Evolutionary conservation across 2,329 filamentous ascomycete species (phyloP).

Genomic region (Cercospora sesami): DNA sequence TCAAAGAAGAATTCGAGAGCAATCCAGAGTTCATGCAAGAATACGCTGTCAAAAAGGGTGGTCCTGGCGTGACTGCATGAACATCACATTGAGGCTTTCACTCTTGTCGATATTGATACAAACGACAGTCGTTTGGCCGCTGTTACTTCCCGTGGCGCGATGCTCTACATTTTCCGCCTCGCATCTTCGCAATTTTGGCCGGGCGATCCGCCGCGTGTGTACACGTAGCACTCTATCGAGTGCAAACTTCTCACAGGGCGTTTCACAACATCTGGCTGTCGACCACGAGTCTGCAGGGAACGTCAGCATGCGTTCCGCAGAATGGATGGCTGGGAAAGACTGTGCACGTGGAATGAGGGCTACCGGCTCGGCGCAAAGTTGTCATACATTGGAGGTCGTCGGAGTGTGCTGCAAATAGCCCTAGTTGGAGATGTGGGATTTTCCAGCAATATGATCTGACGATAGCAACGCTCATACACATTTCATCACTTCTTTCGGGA

Average conservation of each 20-base stretch:
- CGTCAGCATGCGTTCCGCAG: background rate
- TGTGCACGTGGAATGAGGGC: background rate
- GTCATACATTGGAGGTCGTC: background rate
- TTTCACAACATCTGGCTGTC: background rate
- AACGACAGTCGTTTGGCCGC: background rate
- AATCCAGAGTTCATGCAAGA: slow-evolving; percentile 79
- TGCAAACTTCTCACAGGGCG: background rate
- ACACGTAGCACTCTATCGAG: background rate
- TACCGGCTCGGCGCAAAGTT: background rate
- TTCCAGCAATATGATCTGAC: background rate
- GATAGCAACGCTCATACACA: background rate
- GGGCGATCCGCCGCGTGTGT: background rate
- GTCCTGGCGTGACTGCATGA: slow-evolving; percentile 9
- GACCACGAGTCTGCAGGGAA: background rate
- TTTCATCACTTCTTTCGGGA: background rate
- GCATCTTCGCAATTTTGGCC: background rate
- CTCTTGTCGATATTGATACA: background rate
- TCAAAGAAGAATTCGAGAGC: slow-evolving; percentile 88
- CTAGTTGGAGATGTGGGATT: background rate
- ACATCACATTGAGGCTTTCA: background rate
- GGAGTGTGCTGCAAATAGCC: background rate
- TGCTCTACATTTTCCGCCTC: background rate
- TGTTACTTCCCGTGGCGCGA: background rate
- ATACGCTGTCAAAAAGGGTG: slow-evolving; percentile 54
- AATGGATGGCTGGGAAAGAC: background rate